Conservation (phyloP, 768 basidiomycete genomes). For the Panaeolus cyanescens region DNA sequence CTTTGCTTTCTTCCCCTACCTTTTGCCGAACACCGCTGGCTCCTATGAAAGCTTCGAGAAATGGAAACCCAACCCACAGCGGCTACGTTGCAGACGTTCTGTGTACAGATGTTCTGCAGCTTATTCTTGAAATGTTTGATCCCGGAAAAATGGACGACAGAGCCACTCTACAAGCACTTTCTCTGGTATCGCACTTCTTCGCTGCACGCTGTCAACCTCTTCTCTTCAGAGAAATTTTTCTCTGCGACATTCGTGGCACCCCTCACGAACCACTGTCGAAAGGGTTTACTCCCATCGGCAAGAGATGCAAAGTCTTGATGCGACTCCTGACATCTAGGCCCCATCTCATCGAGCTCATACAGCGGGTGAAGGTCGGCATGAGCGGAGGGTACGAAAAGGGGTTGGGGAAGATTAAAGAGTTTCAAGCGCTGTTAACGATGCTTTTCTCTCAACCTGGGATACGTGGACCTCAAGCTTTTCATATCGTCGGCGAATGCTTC, state of each 20-base stretch:
- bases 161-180: neutral
- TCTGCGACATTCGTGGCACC: slow-evolving; percentile 1
- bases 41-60: neutral
- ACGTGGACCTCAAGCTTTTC: neutral
- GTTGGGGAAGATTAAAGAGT: neutral
- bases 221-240: neutral
- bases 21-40: neutral
- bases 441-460: neutral
- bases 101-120: neutral
- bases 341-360: neutral
- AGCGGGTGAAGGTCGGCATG: slow-evolving; percentile 1
- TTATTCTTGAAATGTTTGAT: neutral
- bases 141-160: neutral
- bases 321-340: slow-evolving; percentile 1
- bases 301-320: neutral
- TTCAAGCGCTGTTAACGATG: neutral
- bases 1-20: neutral
- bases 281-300: neutral
- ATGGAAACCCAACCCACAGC: neutral
- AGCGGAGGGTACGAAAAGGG: neutral
- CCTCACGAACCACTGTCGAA: neutral
- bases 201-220: slow-evolving; percentile 1
- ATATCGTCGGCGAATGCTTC: neutral
- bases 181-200: neutral
- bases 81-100: neutral